Percentiles rank a stretch among this genome's conserved stretches.
These are phyloP conservation scores for Fusarium oxysporum DNA, from an alignment of 2,329 filamentous ascomycete genomes.

Conservation along the genomic window DNA sequence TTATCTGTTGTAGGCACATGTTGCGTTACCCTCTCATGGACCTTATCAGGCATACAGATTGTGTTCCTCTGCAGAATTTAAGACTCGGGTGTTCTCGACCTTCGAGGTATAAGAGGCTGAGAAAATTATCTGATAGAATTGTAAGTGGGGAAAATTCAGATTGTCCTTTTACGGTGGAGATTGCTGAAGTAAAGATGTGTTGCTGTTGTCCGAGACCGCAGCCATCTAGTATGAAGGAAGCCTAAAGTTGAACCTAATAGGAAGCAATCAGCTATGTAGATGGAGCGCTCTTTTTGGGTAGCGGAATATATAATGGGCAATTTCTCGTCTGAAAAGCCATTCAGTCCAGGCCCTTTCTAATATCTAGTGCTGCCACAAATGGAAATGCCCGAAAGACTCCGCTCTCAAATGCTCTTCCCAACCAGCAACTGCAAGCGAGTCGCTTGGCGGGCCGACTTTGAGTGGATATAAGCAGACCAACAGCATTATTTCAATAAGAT, in stretches of 20 bases:
- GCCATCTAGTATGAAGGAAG: background rate
- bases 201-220: background rate
- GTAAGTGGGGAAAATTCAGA: background rate
- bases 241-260: too few species aligned
- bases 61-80: background rate
- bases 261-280: too few species aligned
- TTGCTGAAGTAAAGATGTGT: background rate
- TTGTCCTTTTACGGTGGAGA: background rate
- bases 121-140: background rate
- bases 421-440: background rate
- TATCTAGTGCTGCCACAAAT: background rate
- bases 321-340: background rate
- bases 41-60: background rate
- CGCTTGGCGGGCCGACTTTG: background rate
- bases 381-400: background rate
- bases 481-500: background rate
- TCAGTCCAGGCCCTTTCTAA: too few species aligned
- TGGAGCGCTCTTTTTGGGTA: background rate
- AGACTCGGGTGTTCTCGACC: background rate
- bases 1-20: background rate
- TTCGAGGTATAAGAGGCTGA: background rate
- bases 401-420: too few species aligned
- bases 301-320: background rate
- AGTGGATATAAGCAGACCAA: background rate
- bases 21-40: background rate